A percentile compares a stretch with the other conserved stretches of the same genome.
Conservation (phyloP, 2,329 filamentous ascomycete genomes). For the Pseudophaeomoniella oleicola region DNA sequence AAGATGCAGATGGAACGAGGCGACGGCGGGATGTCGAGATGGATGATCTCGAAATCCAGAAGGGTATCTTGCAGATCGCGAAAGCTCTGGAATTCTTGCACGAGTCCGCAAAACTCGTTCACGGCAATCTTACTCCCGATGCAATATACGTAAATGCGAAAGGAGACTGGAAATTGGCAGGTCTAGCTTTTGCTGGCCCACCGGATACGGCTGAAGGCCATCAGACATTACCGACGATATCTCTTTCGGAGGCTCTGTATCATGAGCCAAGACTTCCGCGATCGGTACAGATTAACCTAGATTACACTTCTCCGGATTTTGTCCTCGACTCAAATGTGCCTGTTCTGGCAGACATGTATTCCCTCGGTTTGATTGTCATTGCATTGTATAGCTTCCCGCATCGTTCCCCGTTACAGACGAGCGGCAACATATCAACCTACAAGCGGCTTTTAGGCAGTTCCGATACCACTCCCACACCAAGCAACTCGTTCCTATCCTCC, state of each 20-base stretch:
- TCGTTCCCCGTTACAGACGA: slow-evolving; percentile 66
- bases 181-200: slow-evolving; percentile 77
- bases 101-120: slow-evolving; percentile 84
- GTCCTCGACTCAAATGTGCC: slow-evolving; percentile 82
- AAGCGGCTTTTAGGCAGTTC: slow-evolving; percentile 70
- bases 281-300: slow-evolving; percentile 74
- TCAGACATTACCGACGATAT: slow-evolving; percentile 65
- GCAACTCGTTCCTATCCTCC: slow-evolving; percentile 74
- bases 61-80: slow-evolving; percentile 80
- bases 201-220: slow-evolving; percentile 60
- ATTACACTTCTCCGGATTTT: slow-evolving; percentile 91
- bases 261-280: slow-evolving; percentile 70
- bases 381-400: slow-evolving; percentile 93
- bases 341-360: slow-evolving; percentile 80
- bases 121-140: slow-evolving; percentile 88
- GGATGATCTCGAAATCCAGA: slow-evolving; percentile 94
- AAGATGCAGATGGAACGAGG: slow-evolving; percentile 59
- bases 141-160: slow-evolving; percentile 90
- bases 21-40: slow-evolving; percentile 75
- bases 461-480: slow-evolving; percentile 60
- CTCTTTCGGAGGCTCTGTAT: slow-evolving; percentile 69
- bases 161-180: slow-evolving; percentile 97
- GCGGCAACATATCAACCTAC: slow-evolving; percentile 69
- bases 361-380: slow-evolving; percentile 73
- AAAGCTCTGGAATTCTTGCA: slow-evolving; percentile 93